Evolutionary conservation across 495 filamentous ascomycete species (phyloP).

Genomic region (Diplogelasinospora grovesii): DNA sequence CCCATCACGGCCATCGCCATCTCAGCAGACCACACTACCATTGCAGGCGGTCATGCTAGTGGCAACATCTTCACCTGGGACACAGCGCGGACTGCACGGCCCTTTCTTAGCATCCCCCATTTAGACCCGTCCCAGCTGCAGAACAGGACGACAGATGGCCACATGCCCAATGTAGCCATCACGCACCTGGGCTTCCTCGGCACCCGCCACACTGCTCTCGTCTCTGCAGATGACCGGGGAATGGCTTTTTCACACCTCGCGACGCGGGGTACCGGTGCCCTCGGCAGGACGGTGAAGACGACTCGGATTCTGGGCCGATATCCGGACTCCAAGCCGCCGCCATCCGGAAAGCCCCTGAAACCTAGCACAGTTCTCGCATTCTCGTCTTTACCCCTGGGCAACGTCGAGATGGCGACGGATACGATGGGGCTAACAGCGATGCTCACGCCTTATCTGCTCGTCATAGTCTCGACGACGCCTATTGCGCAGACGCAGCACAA

Average conservation of each 20-base stretch:
- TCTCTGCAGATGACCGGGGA: conserved; percentile 90
- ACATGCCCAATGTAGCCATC: conserved; percentile 67
- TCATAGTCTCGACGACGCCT: conserved; percentile 94
- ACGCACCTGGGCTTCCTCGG: conserved; percentile 94
- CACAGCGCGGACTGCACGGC: conserved; percentile 66
- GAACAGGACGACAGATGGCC: conserved; percentile 66
- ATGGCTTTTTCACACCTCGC: conserved; percentile 99
- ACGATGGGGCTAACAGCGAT: conserved; percentile 87
- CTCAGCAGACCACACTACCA: conserved; percentile 86
- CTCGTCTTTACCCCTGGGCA: conserved; percentile 82
- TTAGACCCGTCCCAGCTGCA: conserved; percentile 59
- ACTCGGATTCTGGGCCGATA: conserved; percentile 89
- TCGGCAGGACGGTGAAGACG: conserved; percentile 81
- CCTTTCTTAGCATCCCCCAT: conserved; percentile 83
- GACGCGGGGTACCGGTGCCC: conserved; percentile 78
- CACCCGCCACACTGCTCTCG: conserved; percentile 88
- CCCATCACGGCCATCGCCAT: conserved; percentile 80
- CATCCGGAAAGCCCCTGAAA: conserved; percentile 60
- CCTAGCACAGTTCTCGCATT: conserved; percentile 95
- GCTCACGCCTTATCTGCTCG: conserved; percentile 90
- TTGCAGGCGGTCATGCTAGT: conserved; percentile 82
- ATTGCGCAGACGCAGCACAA: conserved; percentile 96
- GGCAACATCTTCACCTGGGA: conserved; percentile 98
- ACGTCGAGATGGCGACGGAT: conserved; percentile 83
- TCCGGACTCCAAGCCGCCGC: conserved; percentile 54